Evolutionary conservation across 1,284 basidiomycete genomes (phyloP).

Genomic region (Malassezia yamatoensis): DNA sequence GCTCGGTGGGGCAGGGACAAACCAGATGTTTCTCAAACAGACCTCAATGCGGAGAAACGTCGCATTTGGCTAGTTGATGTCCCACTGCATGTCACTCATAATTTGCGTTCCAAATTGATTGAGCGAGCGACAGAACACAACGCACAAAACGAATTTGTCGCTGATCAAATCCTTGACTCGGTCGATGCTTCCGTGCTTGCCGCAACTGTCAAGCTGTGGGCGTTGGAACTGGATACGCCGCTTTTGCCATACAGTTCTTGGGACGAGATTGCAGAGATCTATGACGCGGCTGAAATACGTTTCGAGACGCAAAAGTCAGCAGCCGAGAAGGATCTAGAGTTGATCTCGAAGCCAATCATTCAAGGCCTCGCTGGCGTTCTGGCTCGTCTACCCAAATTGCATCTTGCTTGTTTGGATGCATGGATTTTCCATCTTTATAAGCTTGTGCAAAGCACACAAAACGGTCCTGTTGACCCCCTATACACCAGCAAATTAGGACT

Average conservation of each 20-base stretch:
- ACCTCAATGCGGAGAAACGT: conserved; percentile 59
- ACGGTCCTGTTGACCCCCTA: conserved; percentile 58
- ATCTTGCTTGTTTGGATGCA: conserved; percentile 70
- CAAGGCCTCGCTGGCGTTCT: conserved; percentile 62
- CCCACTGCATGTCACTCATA: conserved; percentile 65
- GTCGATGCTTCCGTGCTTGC: conserved; percentile 64
- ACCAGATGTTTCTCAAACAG: conserved; percentile 1
- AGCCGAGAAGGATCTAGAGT: conserved; percentile 4
- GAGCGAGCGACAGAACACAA: conserved; percentile 23
- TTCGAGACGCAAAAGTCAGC: background rate
- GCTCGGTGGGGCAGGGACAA: conserved; percentile 24
- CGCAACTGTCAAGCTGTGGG: conserved; percentile 68
- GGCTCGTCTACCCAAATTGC: conserved; percentile 64
- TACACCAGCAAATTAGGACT: conserved; percentile 76
- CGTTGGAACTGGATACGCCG: conserved; percentile 34
- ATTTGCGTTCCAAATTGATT: conserved; percentile 70
- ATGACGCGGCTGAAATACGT: conserved; percentile 29
- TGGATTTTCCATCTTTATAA: conserved; percentile 64
- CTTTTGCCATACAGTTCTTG: conserved; percentile 33
- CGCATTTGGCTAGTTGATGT: conserved; percentile 78
- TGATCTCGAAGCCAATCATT: conserved; percentile 72
- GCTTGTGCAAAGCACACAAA: conserved; percentile 61
- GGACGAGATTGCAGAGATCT: conserved; percentile 38
- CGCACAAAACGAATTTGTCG: conserved; percentile 12
- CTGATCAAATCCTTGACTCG: conserved; percentile 10